Conservation (phyloP, 805 yeast genomes). For the Wickerhamiella spandovensis region DNA sequence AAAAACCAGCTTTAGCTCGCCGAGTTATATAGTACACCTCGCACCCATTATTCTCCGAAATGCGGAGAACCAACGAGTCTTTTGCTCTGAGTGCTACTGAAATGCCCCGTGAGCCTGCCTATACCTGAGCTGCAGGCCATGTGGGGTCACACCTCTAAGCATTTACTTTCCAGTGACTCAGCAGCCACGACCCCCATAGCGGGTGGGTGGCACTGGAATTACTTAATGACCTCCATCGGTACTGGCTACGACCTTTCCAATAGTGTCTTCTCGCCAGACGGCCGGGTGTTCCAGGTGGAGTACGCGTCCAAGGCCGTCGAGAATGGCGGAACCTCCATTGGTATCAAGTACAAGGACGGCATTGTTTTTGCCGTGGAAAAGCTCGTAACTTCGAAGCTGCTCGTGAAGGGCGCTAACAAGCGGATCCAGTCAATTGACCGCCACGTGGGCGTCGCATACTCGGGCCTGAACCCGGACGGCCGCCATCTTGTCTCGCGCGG, state of each 20-base stretch:
- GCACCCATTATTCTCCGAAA: too few relatives aligned
- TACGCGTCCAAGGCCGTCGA: conserved; percentile 97
- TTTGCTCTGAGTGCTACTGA: too few relatives aligned
- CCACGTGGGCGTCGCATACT: conserved; percentile 88
- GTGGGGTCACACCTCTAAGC: neutral
- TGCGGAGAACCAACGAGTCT: too few relatives aligned
- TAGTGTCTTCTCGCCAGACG: conserved; percentile 74
- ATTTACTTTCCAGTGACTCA: neutral
- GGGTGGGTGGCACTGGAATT: neutral
- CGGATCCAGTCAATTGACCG: conserved; percentile 87
- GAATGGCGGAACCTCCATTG: conserved; percentile 91
- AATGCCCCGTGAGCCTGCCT: too few relatives aligned
- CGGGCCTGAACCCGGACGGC: conserved; percentile 94
- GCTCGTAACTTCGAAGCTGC: conserved; percentile 67
- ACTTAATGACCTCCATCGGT: conserved; percentile 72
- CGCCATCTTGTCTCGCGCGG: conserved; percentile 85
- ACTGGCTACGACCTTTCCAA: conserved; percentile 98
- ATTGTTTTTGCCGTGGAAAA: conserved; percentile 97
- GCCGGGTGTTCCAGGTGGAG: conserved; percentile 77
- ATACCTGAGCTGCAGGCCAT: too few relatives aligned
- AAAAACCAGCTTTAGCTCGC: too few relatives aligned
- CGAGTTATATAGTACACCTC: too few relatives aligned
- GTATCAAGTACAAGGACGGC: conserved; percentile 85
- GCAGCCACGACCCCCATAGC: too few relatives aligned
- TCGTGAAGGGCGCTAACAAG: conserved; percentile 79